These are phyloP conservation scores for Mucor lusitanicus DNA, from an alignment of 371 early-diverging fungal genomes.

Conservation along the genomic window DNA sequence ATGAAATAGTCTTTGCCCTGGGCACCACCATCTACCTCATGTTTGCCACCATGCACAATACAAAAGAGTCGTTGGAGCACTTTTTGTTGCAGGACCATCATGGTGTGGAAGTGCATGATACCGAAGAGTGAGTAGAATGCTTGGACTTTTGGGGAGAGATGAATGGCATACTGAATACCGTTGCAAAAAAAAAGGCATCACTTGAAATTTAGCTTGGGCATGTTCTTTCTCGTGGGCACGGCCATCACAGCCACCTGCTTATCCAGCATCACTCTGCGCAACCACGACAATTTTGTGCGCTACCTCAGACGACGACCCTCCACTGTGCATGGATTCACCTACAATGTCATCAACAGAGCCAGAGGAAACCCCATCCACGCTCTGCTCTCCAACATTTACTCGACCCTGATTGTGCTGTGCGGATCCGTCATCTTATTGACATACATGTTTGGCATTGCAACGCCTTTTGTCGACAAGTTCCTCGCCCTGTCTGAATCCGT, in stretches of 20 bases:
- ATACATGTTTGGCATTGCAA: slow-evolving; percentile 28
- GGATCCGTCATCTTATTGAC: slow-evolving; percentile 27
- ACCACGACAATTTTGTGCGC: slow-evolving; percentile 61
- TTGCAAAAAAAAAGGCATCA: too few relatives aligned
- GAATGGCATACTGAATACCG: too few relatives aligned
- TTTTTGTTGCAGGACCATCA: slow-evolving; percentile 55
- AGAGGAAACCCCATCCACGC: slow-evolving; percentile 36
- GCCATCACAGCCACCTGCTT: slow-evolving; percentile 52
- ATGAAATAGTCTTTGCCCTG: slow-evolving; percentile 62
- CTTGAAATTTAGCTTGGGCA: slow-evolving; percentile 27
- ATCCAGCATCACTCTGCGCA: slow-evolving; percentile 52
- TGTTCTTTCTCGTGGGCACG: slow-evolving; percentile 44
- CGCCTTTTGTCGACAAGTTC: slow-evolving; percentile 48
- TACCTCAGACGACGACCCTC: slow-evolving; percentile 40
- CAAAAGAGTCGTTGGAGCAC: slow-evolving; percentile 70
- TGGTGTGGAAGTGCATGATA: slow-evolving; percentile 31
- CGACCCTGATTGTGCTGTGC: slow-evolving; percentile 34
- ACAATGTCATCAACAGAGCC: slow-evolving; percentile 45
- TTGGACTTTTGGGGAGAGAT: too few relatives aligned
- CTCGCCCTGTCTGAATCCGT: slow-evolving; percentile 57
- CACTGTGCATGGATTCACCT: slow-evolving; percentile 48
- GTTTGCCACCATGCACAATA: slow-evolving; percentile 67
- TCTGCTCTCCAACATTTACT: slow-evolving; percentile 40
- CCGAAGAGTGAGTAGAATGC: slow-evolving; percentile 24
- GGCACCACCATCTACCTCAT: slow-evolving; percentile 60